Percentiles rank a stretch among this genome's conserved stretches.
Evolutionary conservation across 2,329 filamentous ascomycete genomes (phyloP).

Genomic region (Cadophora gregata): DNA sequence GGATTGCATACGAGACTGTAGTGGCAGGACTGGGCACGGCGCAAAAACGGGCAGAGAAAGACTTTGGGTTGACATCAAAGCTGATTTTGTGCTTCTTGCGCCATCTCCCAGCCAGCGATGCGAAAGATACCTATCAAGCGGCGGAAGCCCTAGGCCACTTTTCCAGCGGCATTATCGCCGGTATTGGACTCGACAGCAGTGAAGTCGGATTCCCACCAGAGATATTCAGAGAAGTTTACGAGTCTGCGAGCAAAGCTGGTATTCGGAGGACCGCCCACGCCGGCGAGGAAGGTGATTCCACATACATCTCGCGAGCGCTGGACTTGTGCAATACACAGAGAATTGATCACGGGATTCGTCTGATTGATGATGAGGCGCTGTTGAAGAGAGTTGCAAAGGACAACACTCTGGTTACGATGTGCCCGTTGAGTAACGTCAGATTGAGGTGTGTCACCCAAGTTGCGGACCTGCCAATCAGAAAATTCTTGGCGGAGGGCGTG

Average conservation of each 20-base stretch:
- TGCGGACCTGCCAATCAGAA: constrained; percentile 52
- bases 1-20: constrained; percentile 67
- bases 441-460: constrained; percentile 52
- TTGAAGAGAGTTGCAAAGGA: constrained; percentile 62
- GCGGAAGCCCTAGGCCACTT: constrained; percentile 53
- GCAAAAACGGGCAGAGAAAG: constrained; percentile 61
- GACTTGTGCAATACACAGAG: constrained; percentile 66
- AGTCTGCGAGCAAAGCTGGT: constrained; percentile 55
- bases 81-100: constrained; percentile 76
- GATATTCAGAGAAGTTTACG: constrained; percentile 68
- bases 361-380: constrained; percentile 64
- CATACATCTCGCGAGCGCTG: constrained; percentile 69
- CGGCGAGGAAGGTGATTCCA: constrained; percentile 74
- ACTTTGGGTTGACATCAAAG: constrained; percentile 68
- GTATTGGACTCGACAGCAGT: constrained; percentile 72
- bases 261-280: constrained; percentile 74
- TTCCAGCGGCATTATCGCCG: constrained; percentile 59
- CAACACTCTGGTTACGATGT: constrained; percentile 70
- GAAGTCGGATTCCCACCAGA: constrained; percentile 62
- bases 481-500: constrained; percentile 52
- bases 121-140: constrained; percentile 52
- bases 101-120: constrained; percentile 68
- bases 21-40: constrained; percentile 68
- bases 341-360: constrained; percentile 77
- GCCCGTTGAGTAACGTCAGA: constrained; percentile 75